Conservation (phyloP, 371 early-diverging fungal species). For the Rhizoclosmatium hyalinum region DNA sequence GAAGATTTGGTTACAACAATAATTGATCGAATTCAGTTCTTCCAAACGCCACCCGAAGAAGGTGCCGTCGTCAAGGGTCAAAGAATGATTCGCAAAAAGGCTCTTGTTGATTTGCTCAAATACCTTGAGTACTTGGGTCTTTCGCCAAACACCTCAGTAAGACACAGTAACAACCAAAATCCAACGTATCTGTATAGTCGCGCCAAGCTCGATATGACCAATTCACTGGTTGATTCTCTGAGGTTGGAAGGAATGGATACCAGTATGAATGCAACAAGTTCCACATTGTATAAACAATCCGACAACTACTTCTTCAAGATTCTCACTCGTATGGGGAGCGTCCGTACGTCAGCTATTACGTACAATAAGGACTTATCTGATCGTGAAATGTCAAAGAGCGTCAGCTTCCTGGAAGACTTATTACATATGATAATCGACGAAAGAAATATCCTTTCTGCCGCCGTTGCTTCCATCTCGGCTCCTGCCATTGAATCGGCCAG, state of each 20-base stretch:
- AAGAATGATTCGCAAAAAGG: constrained; percentile 84
- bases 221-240: background rate
- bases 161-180: constrained; percentile 34
- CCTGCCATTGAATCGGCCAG: constrained; percentile 13
- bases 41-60: constrained; percentile 70
- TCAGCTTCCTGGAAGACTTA: constrained; percentile 77
- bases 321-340: constrained; percentile 72
- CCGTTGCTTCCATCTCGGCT: background rate
- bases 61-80: constrained; percentile 65
- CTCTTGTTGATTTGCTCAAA: constrained; percentile 85
- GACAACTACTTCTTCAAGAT: constrained; percentile 77
- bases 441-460: constrained; percentile 42
- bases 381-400: constrained; percentile 72
- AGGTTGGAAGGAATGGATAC: background rate
- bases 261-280: background rate
- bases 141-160: constrained; percentile 58
- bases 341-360: constrained; percentile 63
- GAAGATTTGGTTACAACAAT: constrained; percentile 44
- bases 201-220: constrained; percentile 25
- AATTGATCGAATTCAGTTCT: constrained; percentile 56
- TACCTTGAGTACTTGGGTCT: constrained; percentile 82
- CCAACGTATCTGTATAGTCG: constrained; percentile 33
- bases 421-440: constrained; percentile 70
- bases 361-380: constrained; percentile 75
- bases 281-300: constrained; percentile 65